These are phyloP conservation scores for Penicillium sp. DNA, from an alignment of 2,329 filamentous ascomycete genomes.

Conservation along the genomic window DNA sequence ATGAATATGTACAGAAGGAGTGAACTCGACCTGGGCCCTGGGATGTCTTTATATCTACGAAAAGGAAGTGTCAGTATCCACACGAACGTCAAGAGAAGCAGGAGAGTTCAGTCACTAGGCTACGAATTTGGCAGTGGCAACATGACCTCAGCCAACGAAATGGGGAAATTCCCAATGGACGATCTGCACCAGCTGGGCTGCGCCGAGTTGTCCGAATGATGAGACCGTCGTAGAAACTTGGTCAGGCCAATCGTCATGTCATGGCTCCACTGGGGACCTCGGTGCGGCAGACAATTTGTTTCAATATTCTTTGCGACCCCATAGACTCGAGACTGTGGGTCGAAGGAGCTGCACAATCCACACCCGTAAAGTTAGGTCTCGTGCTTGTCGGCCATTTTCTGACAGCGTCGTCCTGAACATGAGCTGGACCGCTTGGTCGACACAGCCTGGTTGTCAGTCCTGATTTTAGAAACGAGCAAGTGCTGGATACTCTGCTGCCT, in stretches of 20 bases:
- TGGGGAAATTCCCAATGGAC: slow-evolving; percentile 13
- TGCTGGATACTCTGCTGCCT: slow-evolving; percentile 16
- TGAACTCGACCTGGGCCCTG: neutral
- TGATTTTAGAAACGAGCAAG: slow-evolving; percentile 8
- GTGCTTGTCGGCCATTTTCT: slow-evolving; percentile 4
- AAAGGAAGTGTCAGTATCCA: slow-evolving; percentile 2
- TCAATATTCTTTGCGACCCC: slow-evolving; percentile 6
- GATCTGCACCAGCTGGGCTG: slow-evolving; percentile 10
- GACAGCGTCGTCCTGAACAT: neutral
- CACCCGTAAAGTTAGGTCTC: neutral
- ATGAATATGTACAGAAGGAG: neutral
- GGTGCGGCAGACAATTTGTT: slow-evolving; percentile 5
- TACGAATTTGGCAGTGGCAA: slow-evolving; percentile 21
- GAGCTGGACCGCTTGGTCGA: neutral
- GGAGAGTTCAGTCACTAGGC: slow-evolving; percentile 6
- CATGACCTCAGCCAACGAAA: slow-evolving; percentile 14
- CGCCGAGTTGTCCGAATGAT: slow-evolving; percentile 3
- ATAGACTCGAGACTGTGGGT: neutral
- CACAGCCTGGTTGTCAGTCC: slow-evolving; percentile 13
- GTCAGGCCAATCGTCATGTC: slow-evolving; percentile 22
- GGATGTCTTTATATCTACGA: slow-evolving; percentile 6
- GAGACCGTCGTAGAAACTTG: slow-evolving; percentile 1
- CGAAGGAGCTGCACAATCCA: slow-evolving; percentile 9
- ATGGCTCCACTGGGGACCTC: slow-evolving; percentile 12
- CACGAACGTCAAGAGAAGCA: slow-evolving; percentile 20